Percentiles rank a stretch among this genome's conserved stretches.
Evolutionary conservation across 305 asterid species (phyloP).

Genomic region (Fraxinus sp.): DNA sequence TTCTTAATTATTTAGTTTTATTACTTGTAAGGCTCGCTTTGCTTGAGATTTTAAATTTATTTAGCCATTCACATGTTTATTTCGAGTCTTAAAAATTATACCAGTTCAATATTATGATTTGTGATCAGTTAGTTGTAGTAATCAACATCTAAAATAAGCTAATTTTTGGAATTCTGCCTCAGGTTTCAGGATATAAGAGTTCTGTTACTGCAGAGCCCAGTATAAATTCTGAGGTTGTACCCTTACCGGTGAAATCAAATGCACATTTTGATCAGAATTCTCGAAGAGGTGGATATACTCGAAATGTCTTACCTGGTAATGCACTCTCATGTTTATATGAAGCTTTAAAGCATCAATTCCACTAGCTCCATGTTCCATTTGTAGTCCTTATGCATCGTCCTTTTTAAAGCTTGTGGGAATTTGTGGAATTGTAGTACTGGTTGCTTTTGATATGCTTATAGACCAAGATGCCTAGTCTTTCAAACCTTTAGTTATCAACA

Average conservation of each 20-base stretch:
- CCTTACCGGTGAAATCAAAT: conserved; percentile 39
- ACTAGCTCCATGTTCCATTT: neutral
- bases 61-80: neutral
- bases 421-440: neutral
- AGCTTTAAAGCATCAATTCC: neutral
- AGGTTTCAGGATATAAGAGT: conserved; percentile 50
- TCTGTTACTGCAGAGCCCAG: conserved; percentile 47
- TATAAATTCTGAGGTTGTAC: conserved; percentile 38
- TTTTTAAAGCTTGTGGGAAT: neutral
- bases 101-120: neutral
- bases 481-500: neutral
- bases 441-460: neutral
- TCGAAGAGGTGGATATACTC: conserved; percentile 55
- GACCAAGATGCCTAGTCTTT: neutral
- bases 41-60: conserved; percentile 1
- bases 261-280: conserved; percentile 48
- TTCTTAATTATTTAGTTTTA: conserved; percentile 13
- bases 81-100: neutral
- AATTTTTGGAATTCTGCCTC: conserved; percentile 37
- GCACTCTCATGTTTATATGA: conserved; percentile 14
- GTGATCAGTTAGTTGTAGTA: neutral
- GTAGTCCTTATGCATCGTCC: neutral
- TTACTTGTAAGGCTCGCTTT: neutral
- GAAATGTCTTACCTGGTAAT: conserved; percentile 65
- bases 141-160: neutral